Evolutionary conservation across 352 stramenopile genomes (phyloP), one percentile per base, ranked within the genome.

Genomic region (Phytophthora citricola): DNA sequence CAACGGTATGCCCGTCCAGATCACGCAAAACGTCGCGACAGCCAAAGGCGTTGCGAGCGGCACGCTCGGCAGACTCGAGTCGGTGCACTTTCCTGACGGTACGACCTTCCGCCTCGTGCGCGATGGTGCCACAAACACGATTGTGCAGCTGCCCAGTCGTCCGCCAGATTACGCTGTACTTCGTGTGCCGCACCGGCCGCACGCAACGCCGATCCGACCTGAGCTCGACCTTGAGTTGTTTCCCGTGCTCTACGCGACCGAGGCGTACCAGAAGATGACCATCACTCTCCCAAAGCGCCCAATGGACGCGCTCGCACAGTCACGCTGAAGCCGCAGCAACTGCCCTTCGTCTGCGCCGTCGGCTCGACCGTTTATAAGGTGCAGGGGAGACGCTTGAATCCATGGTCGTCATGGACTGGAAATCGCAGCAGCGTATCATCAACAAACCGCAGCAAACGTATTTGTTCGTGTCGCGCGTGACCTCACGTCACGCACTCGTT

Each of bases 1-100:
- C 4, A 39, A 46, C 5, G 55, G 63, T 11, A 71, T 66, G 63
- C 57, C 57, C 3, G 46, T 68, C 11, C 64, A 72, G 34, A 39
- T 72, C 1, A 66, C 55, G 1, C 56, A 62, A 32, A 66, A 66
- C 15, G 38, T 62, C 2, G 14, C 12, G 12, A 24, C 55, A 14
- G 22, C 5, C 14, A 63, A 49, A 43, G 15, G 9, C 3, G 22
- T 55, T 7, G 20, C 34, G 17, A 63, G 50, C 6, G 55, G 55
- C 1, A 63, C 31, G 12, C 31, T 63, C n/a, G 34, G 44, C 0
- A 55, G 1, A 3, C 44, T 49, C 4, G 40, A 53, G n/a, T 43
- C 20, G 10, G 24, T 49, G 1, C 20, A 50, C 5, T 63, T 63
- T 20, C 22, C 26, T 2, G 8, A 24, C 17, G 27, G 20, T 8